Percentiles rank a stretch among this genome's conserved stretches.
phyloP scores from a whole-genome alignment of 2,329 filamentous ascomycete genomes.

The Plectosphaerella plurivora region DNA sequence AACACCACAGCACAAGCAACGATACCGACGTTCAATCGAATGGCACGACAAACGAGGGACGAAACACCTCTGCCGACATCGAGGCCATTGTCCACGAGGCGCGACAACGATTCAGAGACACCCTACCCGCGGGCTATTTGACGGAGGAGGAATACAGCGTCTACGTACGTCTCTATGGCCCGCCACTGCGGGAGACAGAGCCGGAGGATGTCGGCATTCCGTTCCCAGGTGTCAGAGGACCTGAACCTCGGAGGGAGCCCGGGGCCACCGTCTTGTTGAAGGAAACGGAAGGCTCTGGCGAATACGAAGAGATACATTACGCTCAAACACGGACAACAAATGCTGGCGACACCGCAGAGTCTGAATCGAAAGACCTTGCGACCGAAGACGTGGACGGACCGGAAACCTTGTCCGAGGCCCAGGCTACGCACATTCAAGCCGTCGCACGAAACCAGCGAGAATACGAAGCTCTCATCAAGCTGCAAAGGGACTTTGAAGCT shows the following conservation, averaged over 20 bases:
- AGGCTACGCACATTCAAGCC: slow-evolving; percentile 36
- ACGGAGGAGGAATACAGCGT: slow-evolving; percentile 66
- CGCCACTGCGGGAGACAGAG: slow-evolving; percentile 59
- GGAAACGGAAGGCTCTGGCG: slow-evolving; percentile 46
- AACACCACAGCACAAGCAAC: no score
- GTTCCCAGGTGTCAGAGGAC: slow-evolving; percentile 19
- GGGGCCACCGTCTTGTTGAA: slow-evolving; percentile 38
- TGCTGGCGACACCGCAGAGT: slow-evolving; percentile 4
- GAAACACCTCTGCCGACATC: slow-evolving; percentile 28
- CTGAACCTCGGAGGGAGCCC: no score
- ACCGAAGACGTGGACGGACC: slow-evolving; percentile 16
- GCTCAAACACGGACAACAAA: neutral
- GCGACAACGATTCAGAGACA: slow-evolving; percentile 72
- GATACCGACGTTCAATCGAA: slow-evolving; percentile 1
- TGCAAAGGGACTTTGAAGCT: slow-evolving; percentile 53
- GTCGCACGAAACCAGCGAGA: slow-evolving; percentile 51
- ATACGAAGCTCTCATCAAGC: slow-evolving; percentile 48
- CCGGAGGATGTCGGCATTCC: slow-evolving; percentile 55
- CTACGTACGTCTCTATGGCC: slow-evolving; percentile 78
- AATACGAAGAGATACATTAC: slow-evolving; percentile 59
- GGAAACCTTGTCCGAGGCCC: slow-evolving; percentile 8
- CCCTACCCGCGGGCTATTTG: slow-evolving; percentile 67
- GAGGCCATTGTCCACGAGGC: slow-evolving; percentile 66
- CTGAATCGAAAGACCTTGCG: slow-evolving; percentile 22
- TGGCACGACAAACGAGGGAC: neutral